Evolutionary conservation across 768 basidiomycete species (phyloP).

Genomic region (Mycena vitilis): DNA sequence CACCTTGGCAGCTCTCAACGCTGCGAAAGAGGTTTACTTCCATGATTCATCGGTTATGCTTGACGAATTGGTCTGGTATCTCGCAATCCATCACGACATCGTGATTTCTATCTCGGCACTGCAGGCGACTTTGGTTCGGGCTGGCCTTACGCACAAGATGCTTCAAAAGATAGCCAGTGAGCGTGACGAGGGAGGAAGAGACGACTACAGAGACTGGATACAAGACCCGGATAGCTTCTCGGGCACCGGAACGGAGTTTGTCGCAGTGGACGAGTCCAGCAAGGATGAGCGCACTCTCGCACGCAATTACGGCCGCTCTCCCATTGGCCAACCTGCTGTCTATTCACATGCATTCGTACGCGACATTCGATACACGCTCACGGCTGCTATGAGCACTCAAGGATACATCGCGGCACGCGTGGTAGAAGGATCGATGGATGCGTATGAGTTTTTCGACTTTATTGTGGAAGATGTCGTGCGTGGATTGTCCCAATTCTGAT

Average conservation of each 20-base stretch:
- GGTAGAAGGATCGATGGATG: slow-evolving; percentile 43
- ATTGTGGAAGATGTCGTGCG: slow-evolving; percentile 41
- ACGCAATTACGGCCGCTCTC: slow-evolving; percentile 41
- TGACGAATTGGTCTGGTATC: slow-evolving; percentile 39
- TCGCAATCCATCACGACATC: slow-evolving; percentile 40
- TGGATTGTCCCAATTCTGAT: background rate
- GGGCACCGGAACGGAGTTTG: slow-evolving; percentile 37
- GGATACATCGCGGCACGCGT: slow-evolving; percentile 44
- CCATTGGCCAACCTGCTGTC: slow-evolving; percentile 36
- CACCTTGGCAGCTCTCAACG: slow-evolving; percentile 34
- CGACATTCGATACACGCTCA: slow-evolving; percentile 42
- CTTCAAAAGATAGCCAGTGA: slow-evolving; percentile 43
- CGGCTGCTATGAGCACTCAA: slow-evolving; percentile 44
- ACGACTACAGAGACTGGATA: slow-evolving; percentile 28
- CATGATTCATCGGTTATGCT: slow-evolving; percentile 35
- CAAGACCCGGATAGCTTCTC: slow-evolving; percentile 17
- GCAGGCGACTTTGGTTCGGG: slow-evolving; percentile 75
- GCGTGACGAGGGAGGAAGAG: slow-evolving; percentile 35
- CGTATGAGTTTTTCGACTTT: slow-evolving; percentile 43
- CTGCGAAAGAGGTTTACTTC: slow-evolving; percentile 37
- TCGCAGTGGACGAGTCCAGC: slow-evolving; percentile 45
- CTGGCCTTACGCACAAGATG: slow-evolving; percentile 83
- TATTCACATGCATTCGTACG: slow-evolving; percentile 40
- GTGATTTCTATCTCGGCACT: slow-evolving; percentile 35
- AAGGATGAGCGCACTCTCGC: slow-evolving; percentile 42